Percentiles rank a stretch among this genome's conserved stretches.
Evolutionary conservation across 108 stramenopile species (phyloP).

Genomic region (Pseudonitzschia pungens): DNA sequence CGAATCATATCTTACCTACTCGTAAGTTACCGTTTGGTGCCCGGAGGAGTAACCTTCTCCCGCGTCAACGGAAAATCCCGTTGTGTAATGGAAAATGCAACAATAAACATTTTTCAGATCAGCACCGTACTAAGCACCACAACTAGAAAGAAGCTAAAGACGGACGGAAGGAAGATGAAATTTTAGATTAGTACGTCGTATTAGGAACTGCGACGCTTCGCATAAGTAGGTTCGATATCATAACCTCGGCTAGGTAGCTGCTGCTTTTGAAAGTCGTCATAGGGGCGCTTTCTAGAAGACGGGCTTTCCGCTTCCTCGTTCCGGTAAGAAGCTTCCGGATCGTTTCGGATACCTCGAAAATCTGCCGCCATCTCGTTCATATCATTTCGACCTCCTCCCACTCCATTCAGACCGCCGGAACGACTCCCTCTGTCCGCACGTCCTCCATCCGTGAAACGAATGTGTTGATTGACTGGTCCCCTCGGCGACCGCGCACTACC

Average conservation of each 20-base stretch:
- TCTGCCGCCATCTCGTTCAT: not conserved
- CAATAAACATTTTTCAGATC: too few species aligned
- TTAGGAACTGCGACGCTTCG: conserved; percentile 21
- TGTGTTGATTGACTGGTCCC: not conserved
- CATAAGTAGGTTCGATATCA: conserved; percentile 31
- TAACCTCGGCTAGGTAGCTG: conserved; percentile 27
- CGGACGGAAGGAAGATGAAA: too few species aligned
- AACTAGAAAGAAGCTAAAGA: too few species aligned
- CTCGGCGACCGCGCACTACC: conserved; percentile 1
- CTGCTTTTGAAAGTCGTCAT: conserved; percentile 28
- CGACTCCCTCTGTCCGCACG: not conserved
- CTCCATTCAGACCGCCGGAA: not conserved
- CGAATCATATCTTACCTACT: too few species aligned
- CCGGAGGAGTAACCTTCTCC: too few species aligned
- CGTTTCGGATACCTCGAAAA: conserved; percentile 5
- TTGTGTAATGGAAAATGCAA: too few species aligned
- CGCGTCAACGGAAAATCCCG: too few species aligned
- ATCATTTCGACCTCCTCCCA: not conserved
- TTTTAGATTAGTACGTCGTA: not conserved
- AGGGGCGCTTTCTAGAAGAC: conserved; percentile 15
- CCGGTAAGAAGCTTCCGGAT: conserved; percentile 3
- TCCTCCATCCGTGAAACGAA: not conserved
- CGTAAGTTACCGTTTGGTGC: too few species aligned
- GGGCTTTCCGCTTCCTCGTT: conserved; percentile 3
- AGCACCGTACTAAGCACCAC: too few species aligned